Evolutionary conservation across 2,329 filamentous ascomycete species (phyloP), one percentile per base, ranked within the genome.

Genomic region (Sclerotiophoma versabilis): DNA sequence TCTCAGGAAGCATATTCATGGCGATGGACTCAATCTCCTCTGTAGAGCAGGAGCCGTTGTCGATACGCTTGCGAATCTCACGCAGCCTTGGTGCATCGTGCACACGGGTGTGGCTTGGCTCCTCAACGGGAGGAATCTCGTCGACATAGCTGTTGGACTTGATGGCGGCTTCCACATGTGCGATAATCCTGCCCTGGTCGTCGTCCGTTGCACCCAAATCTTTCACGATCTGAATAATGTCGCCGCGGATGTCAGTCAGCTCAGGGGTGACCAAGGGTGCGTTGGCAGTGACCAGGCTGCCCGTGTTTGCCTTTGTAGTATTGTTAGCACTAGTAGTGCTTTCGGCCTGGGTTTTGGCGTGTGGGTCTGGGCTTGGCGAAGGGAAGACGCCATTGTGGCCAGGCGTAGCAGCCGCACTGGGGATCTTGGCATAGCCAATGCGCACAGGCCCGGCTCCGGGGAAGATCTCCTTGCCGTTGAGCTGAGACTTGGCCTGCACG

Each of bases 391-490:
- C 92, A 68, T 93, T 93, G 49, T 91, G 88, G 15, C 92, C 92
- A 47, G 95, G 93, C 0, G 95, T 97, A 60, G 91, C 83, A 46
- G 92, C 92, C 38, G 91, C 88, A 43, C 92, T 96, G 17, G 92
- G 92, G 22, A 95, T 93, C 78, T 99, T 99, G 29, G 95, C 95
- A 76, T 96, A 99, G 68, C 96, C 96, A 74, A 99, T 98, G 46
- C 93, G 86, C 53, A 98, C 91, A 14, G 93, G 92, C 1, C 95
- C 95, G 53, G 93, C 93, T 49, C 95, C 95, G 8, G 95, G 95
- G 80, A 99, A 99, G 57, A 99, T 97, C 75, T 99, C 95, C 76
- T 96, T 97, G 68, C 92, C 92, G 69, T 98, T 98, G 77, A 96
- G 87, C 71, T 88, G 84, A 12, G 87, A 87, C 74, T 93, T 96